Evolutionary conservation across 495 filamentous ascomycete genomes (phyloP).

Genomic region (Neohortaea acidophila): DNA sequence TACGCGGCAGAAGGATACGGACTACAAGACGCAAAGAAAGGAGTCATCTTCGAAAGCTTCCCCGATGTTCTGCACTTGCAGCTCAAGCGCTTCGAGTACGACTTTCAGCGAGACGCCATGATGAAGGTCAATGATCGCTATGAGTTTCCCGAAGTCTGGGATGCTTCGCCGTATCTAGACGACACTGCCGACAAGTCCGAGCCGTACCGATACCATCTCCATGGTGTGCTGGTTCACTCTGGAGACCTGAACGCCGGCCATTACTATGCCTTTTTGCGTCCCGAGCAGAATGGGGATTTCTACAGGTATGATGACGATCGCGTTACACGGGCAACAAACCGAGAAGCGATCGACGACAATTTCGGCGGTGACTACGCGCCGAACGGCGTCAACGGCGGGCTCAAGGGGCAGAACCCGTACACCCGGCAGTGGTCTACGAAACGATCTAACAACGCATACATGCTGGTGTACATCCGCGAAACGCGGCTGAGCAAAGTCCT

Average conservation of each 20-base stretch:
- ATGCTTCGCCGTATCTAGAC: slow-evolving; percentile 76
- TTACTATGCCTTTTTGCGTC: slow-evolving; percentile 96
- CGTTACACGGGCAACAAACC: slow-evolving; percentile 79
- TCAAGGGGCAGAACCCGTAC: slow-evolving; percentile 48
- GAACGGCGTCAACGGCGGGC: slow-evolving; percentile 41
- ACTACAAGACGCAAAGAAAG: slow-evolving; percentile 91
- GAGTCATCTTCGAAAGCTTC: slow-evolving; percentile 91
- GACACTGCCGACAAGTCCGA: slow-evolving; percentile 77
- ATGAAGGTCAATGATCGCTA: slow-evolving; percentile 98
- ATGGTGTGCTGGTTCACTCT: slow-evolving; percentile 91
- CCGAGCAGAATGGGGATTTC: slow-evolving; percentile 79
- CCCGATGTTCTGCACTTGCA: slow-evolving; percentile 91
- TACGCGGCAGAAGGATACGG: slow-evolving; percentile 86
- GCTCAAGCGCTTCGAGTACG: slow-evolving; percentile 95
- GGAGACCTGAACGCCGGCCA: slow-evolving; percentile 96
- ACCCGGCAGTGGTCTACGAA: slow-evolving; percentile 51
- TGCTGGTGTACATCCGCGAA: slow-evolving; percentile 95
- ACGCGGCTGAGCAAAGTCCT: slow-evolving; percentile 66
- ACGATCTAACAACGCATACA: slow-evolving; percentile 75
- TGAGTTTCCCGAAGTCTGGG: slow-evolving; percentile 88
- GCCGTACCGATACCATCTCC: slow-evolving; percentile 77
- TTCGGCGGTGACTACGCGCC: slow-evolving; percentile 71
- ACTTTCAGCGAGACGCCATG: slow-evolving; percentile 88
- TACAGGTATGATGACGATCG: slow-evolving; percentile 96
- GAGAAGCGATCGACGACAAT: slow-evolving; percentile 90